A percentile compares a stretch with the other conserved stretches of the same genome.
Evolutionary conservation across 2,329 filamentous ascomycete species (phyloP).

Genomic region (Sclerotiophoma versabilis): DNA sequence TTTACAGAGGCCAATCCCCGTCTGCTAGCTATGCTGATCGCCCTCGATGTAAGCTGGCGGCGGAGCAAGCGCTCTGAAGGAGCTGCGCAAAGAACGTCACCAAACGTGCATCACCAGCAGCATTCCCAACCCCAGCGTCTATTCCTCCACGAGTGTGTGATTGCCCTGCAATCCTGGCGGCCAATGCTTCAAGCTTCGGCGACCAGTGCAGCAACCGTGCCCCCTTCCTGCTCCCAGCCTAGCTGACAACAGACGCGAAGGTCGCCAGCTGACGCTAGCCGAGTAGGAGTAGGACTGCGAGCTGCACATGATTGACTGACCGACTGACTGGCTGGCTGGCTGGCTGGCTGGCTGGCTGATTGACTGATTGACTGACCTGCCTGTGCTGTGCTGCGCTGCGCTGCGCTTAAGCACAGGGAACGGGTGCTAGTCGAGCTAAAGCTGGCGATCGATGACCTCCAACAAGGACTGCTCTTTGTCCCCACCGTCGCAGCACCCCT

Average conservation of each 20-base stretch:
- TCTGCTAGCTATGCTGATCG: constrained; percentile 27
- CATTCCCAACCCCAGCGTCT: constrained; percentile 13
- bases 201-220: constrained; percentile 40
- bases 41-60: constrained; percentile 16
- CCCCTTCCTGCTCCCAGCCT: constrained; percentile 24
- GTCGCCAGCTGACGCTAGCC: constrained; percentile 34
- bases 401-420: constrained; percentile 35
- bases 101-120: constrained; percentile 9
- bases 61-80: constrained; percentile 20
- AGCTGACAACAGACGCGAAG: constrained; percentile 39
- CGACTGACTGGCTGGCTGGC: too few species aligned
- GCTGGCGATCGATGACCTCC: constrained; percentile 21
- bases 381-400: too few species aligned
- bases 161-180: constrained; percentile 24
- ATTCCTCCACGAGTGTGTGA: constrained; percentile 1
- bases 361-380: constrained; percentile 25
- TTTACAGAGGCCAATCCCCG: constrained; percentile 26
- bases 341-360: too few species aligned
- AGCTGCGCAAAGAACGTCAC: constrained; percentile 15
- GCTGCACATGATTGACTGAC: constrained; percentile 47
- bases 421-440: constrained; percentile 15
- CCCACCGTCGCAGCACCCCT: constrained; percentile 20
- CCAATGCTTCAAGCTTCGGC: constrained; percentile 31
- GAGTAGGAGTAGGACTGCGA: constrained; percentile 33
- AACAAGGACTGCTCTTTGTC: constrained; percentile 20